Evolutionary conservation across 2,329 filamentous ascomycete genomes (phyloP).

Genomic region (Hypomyces rosellus): DNA sequence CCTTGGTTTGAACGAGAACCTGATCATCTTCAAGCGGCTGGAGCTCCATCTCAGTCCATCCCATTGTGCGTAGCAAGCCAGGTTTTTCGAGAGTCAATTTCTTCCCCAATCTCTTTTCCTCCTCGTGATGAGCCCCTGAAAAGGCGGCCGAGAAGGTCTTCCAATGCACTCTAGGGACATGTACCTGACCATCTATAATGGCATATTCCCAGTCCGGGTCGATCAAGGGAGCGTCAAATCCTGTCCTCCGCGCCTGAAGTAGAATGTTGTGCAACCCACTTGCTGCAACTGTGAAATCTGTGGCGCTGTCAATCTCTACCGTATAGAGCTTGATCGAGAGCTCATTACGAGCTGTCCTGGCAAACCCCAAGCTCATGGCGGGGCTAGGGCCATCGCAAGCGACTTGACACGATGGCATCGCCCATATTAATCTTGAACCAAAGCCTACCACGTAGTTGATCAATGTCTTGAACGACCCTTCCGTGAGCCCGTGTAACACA

Average conservation of each 20-base stretch:
- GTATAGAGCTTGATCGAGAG: slow-evolving; percentile 8
- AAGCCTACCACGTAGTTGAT: neutral
- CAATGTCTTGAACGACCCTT: slow-evolving; percentile 1
- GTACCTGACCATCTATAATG: neutral
- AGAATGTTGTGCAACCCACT: neutral
- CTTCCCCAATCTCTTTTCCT: neutral
- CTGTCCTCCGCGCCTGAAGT: neutral
- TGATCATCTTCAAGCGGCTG: neutral
- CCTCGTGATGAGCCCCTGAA: neutral
- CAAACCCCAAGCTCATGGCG: slow-evolving; percentile 9
- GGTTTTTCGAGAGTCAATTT: neutral
- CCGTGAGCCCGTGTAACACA: neutral
- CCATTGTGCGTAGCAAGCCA: slow-evolving; percentile 8
- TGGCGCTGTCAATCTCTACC: slow-evolving; percentile 5
- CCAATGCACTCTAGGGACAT: slow-evolving; percentile 10
- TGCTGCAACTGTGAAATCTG: neutral
- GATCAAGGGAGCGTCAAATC: neutral
- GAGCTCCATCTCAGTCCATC: neutral
- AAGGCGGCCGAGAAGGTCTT: slow-evolving; percentile 7
- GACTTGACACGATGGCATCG: slow-evolving; percentile 1
- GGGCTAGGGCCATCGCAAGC: slow-evolving; percentile 3
- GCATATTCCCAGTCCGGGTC: slow-evolving; percentile 10
- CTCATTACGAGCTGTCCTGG: slow-evolving; percentile 6
- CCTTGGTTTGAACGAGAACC: slow-evolving; percentile 16
- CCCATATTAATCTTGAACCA: slow-evolving; percentile 3